Evolutionary conservation across 257 asterid species (phyloP).

Genomic region (Solanum peruvianum): DNA sequence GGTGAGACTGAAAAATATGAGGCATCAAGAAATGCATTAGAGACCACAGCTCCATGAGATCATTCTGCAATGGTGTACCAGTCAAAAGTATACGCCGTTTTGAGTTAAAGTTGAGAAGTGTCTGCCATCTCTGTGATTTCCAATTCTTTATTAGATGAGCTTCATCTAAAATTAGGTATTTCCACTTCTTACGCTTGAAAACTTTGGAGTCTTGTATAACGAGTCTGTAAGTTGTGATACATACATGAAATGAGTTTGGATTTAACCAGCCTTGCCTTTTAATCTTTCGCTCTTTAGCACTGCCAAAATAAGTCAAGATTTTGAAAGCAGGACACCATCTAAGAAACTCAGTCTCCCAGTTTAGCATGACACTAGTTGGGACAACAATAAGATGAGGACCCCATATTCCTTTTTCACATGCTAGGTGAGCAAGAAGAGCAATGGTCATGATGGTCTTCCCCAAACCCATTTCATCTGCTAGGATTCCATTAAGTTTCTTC

Average conservation of each 20-base stretch:
- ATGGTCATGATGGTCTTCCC: constrained; percentile 99
- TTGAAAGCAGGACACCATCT: constrained; percentile 99
- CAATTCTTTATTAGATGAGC: constrained; percentile 96
- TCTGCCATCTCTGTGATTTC: constrained; percentile 99
- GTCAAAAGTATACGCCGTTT: constrained; percentile 96
- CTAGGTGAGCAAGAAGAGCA: constrained; percentile 94
- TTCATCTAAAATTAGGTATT: constrained; percentile 92
- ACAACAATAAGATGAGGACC: constrained; percentile 99
- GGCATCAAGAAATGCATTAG: constrained; percentile 99
- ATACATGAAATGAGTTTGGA: constrained; percentile 88
- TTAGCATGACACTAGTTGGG: constrained; percentile 99
- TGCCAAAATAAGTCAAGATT: constrained; percentile 96
- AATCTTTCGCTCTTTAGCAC: constrained; percentile 87
- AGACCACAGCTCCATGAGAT: constrained; percentile 99
- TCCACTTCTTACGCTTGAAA: constrained; percentile 99
- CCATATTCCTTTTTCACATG: constrained; percentile 97
- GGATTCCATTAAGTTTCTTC: constrained; percentile 95
- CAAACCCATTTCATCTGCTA: constrained; percentile 99
- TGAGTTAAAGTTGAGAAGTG: constrained; percentile 91
- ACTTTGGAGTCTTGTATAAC: constrained; percentile 93
- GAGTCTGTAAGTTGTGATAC: constrained; percentile 95
- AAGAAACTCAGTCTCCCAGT: constrained; percentile 99
- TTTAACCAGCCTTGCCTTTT: constrained; percentile 99
- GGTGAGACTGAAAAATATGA: constrained; percentile 96
- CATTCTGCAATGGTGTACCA: constrained; percentile 97